Conservation (phyloP, 2,329 filamentous ascomycete genomes). For the Pseudogymnoascus verrucosus region DNA sequence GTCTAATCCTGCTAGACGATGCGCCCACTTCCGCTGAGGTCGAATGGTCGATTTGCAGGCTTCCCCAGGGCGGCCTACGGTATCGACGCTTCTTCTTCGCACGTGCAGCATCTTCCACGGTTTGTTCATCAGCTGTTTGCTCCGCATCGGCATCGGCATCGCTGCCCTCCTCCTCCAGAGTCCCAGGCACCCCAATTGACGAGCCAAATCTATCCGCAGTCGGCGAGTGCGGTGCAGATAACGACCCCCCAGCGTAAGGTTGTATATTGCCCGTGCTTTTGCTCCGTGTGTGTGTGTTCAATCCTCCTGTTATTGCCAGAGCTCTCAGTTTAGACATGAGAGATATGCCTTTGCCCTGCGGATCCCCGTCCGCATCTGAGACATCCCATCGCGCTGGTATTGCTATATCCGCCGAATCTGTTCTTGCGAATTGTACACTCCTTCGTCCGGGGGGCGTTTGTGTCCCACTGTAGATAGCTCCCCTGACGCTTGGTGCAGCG, state of each 20-base stretch:
- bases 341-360: conserved; percentile 52
- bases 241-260: conserved; percentile 26
- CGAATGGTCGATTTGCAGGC: neutral
- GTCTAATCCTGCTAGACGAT: conserved; percentile 52
- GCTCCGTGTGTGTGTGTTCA: conserved; percentile 35
- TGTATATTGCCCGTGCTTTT: conserved; percentile 28
- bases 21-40: conserved; percentile 35
- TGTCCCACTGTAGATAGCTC: conserved; percentile 10
- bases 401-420: conserved; percentile 35
- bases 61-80: conserved; percentile 37
- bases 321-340: conserved; percentile 75
- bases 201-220: conserved; percentile 36
- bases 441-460: conserved; percentile 37
- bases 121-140: conserved; percentile 75
- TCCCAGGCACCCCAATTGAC: conserved; percentile 40
- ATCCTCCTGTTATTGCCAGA: conserved; percentile 47
- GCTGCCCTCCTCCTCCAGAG: conserved; percentile 50
- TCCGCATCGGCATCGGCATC: conserved; percentile 75
- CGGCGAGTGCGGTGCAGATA: conserved; percentile 42
- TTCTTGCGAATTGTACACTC: conserved; percentile 69
- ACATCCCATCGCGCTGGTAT: conserved; percentile 56
- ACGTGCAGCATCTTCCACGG: conserved; percentile 37
- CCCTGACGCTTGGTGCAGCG: conserved; percentile 5
- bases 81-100: conserved; percentile 58
- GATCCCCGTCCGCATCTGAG: conserved; percentile 42